Conservation (phyloP, 2,329 filamentous ascomycete genomes). For the Niveomyces coronatus region DNA sequence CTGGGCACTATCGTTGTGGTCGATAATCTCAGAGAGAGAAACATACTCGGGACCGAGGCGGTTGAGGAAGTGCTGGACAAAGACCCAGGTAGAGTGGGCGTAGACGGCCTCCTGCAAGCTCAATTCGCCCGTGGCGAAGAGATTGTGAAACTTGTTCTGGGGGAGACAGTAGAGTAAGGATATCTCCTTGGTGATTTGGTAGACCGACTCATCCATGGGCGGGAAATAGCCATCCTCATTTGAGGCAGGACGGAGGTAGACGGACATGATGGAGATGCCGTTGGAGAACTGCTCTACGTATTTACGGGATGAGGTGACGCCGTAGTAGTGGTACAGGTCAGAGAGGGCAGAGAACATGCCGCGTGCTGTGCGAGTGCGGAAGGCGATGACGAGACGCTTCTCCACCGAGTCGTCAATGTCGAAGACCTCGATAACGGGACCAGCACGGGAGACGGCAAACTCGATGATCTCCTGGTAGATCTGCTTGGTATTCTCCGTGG, state of each 20-base stretch:
- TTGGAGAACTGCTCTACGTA: constrained; percentile 99
- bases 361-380: constrained; percentile 83
- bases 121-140: constrained; percentile 77
- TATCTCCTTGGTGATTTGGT: constrained; percentile 98
- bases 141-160: constrained; percentile 86
- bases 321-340: constrained; percentile 98
- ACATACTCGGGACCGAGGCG: constrained; percentile 86
- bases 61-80: constrained; percentile 96
- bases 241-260: constrained; percentile 72
- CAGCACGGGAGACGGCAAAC: constrained; percentile 71
- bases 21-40: constrained; percentile 71
- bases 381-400: constrained; percentile 89
- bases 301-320: constrained; percentile 89
- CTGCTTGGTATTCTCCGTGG: constrained; percentile 87
- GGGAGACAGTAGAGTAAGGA: constrained; percentile 96
- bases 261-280: constrained; percentile 91
- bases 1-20: constrained; percentile 71
- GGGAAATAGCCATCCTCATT: constrained; percentile 51
- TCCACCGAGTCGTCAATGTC: constrained; percentile 86
- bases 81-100: constrained; percentile 94
- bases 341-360: constrained; percentile 93
- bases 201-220: constrained; percentile 85
- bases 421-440: constrained; percentile 95
- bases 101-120: constrained; percentile 97
- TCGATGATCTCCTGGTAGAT: constrained; percentile 93